These are phyloP conservation scores for Scleroderma citrinum DNA, from an alignment of 768 basidiomycete genomes.

Conservation along the genomic window DNA sequence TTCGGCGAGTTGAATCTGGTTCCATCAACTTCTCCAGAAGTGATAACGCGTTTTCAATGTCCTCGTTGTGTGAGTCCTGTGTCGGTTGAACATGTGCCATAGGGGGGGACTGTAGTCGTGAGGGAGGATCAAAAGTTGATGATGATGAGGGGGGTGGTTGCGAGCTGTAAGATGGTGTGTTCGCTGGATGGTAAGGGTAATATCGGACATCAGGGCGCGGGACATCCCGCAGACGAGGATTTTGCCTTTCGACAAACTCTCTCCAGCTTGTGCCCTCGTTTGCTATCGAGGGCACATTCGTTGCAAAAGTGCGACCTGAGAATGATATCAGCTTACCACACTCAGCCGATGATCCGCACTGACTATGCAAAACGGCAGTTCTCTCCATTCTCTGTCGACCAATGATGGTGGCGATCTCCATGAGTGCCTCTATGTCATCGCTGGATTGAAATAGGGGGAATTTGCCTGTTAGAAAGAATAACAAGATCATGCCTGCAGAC, in stretches of 20 bases:
- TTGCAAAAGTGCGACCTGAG: conserved; percentile 80
- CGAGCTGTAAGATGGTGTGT: too few species aligned
- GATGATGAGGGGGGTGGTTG: conserved; percentile 27
- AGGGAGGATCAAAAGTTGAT: conserved; percentile 28
- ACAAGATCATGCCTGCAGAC: conserved; percentile 87
- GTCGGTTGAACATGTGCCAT: conserved; percentile 18
- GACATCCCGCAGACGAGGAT: conserved; percentile 60
- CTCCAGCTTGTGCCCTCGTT: conserved; percentile 63
- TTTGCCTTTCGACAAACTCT: conserved; percentile 70
- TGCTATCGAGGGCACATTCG: conserved; percentile 81
- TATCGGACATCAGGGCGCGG: conserved; percentile 44
- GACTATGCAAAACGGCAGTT: conserved; percentile 85
- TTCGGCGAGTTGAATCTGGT: conserved; percentile 70
- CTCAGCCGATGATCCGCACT: conserved; percentile 20
- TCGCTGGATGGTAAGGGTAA: conserved; percentile 45
- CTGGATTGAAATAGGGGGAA: conserved; percentile 93
- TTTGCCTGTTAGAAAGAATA: conserved; percentile 88
- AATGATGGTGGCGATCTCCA: conserved; percentile 89
- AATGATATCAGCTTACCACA: conserved; percentile 2
- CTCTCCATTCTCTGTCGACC: conserved; percentile 81
- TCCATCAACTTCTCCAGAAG: conserved; percentile 70
- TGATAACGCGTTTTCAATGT: conserved; percentile 65
- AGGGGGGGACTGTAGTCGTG: conserved; percentile 18
- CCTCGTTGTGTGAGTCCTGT: conserved; percentile 39
- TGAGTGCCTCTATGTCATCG: conserved; percentile 91